These are phyloP conservation scores for Globisporangium nunn DNA, from an alignment of 352 stramenopile species.

Conservation along the genomic window DNA sequence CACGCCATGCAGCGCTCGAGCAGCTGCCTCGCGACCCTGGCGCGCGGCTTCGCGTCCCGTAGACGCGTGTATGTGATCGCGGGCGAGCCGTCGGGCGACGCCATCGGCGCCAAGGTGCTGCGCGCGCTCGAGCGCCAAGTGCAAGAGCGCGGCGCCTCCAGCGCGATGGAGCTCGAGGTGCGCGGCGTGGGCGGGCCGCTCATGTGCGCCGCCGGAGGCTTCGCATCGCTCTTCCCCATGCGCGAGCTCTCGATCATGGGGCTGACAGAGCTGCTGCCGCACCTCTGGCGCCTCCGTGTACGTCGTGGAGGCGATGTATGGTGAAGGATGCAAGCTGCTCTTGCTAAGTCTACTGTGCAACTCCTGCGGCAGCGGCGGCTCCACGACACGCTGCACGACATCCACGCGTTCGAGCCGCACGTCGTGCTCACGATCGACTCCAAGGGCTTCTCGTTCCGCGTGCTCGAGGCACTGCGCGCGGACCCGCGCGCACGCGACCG, in stretches of 20 bases:
- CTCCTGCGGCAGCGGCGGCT: conserved; percentile 25
- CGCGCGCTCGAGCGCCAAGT: conserved; percentile 28
- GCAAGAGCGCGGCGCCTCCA: conserved; percentile 2
- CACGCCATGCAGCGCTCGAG: neutral
- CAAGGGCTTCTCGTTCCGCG: conserved; percentile 68
- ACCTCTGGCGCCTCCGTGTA: conserved; percentile 43
- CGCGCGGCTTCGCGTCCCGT: neutral
- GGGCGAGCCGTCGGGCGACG: conserved; percentile 65
- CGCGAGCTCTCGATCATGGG: conserved; percentile 71
- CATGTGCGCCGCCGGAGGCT: conserved; percentile 37
- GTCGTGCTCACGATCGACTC: conserved; percentile 76
- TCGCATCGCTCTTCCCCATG: conserved; percentile 65
- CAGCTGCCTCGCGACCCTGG: neutral
- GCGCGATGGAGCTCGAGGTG: conserved; percentile 23
- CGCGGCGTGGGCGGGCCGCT: conserved; percentile 56
- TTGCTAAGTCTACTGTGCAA: neutral
- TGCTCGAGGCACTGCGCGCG: conserved; percentile 34
- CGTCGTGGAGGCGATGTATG: neutral
- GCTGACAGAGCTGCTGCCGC: conserved; percentile 57
- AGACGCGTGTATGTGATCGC: conserved; percentile 55
- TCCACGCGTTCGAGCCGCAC: conserved; percentile 38
- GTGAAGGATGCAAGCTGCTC: neutral
- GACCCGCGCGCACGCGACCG: conserved; percentile 11
- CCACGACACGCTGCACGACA: conserved; percentile 45
- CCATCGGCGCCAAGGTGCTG: conserved; percentile 71